Evolutionary conservation across 2,329 filamentous ascomycete genomes (phyloP).

Genomic region (Scedosporium minutisporum): DNA sequence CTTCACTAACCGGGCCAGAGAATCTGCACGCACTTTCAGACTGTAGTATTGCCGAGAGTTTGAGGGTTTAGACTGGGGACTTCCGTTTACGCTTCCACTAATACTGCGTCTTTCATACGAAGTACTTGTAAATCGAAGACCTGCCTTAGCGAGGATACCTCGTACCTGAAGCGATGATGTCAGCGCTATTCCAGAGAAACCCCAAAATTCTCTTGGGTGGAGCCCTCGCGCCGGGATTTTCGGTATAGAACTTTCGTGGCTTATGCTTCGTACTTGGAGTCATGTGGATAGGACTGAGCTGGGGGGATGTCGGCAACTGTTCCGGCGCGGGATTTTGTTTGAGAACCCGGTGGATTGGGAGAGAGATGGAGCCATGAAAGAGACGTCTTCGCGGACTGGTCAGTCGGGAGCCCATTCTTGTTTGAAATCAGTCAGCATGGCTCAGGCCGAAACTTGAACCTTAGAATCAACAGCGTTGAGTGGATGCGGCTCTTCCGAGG

Average conservation of each 20-base stretch:
- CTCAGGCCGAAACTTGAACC: neutral
- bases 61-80: too few relatives aligned
- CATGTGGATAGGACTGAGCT: neutral
- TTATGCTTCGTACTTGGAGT: neutral
- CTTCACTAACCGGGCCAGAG: too few relatives aligned
- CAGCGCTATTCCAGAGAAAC: neutral
- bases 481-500: neutral
- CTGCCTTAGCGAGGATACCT: too few relatives aligned
- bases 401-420: neutral
- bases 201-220: neutral
- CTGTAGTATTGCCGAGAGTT: too few relatives aligned
- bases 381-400: neutral
- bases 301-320: neutral
- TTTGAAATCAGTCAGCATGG: neutral
- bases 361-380: neutral
- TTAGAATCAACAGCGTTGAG: neutral
- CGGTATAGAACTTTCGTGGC: neutral
- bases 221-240: neutral
- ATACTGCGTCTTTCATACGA: neutral
- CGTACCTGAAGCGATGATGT: neutral
- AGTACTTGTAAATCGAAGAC: neutral
- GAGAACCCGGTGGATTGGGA: neutral
- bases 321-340: neutral
- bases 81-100: too few relatives aligned
- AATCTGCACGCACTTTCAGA: too few relatives aligned